phyloP scores from a whole-genome alignment of 768 basidiomycete species.

The Leccinum pellstonianum region DNA sequence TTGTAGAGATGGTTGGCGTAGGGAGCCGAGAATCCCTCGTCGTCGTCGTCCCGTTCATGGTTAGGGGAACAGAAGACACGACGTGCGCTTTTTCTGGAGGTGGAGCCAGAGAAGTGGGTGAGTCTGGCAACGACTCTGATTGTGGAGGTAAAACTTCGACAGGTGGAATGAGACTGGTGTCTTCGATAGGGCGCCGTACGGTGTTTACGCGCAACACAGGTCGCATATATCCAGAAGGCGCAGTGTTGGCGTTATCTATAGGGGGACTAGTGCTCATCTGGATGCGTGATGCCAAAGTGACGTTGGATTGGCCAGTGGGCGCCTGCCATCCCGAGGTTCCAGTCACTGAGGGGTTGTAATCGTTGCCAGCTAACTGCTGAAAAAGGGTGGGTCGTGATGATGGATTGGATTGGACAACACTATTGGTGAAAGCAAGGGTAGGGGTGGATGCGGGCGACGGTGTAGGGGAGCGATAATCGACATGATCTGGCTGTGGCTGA shows the following conservation, averaged over 20 bases:
- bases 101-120: constrained; percentile 11
- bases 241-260: neutral
- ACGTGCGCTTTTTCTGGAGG: neutral
- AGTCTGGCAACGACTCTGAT: constrained; percentile 20
- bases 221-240: neutral
- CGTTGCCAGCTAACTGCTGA: constrained; percentile 20
- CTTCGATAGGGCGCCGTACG: neutral
- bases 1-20: neutral
- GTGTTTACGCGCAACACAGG: neutral
- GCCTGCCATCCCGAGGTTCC: neutral
- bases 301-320: constrained; percentile 10
- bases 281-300: constrained; percentile 27
- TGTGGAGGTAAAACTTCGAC: constrained; percentile 27
- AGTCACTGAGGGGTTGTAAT: neutral
- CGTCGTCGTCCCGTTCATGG: neutral
- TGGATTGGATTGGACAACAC: constrained; percentile 4
- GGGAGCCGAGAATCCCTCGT: neutral
- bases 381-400: constrained; percentile 23
- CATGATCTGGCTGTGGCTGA: constrained; percentile 28
- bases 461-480: constrained; percentile 28
- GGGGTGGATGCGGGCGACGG: constrained; percentile 19
- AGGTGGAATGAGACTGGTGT: constrained; percentile 30
- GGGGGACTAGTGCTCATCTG: constrained; percentile 12
- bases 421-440: constrained; percentile 1
- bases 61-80: neutral